These are phyloP conservation scores for Coniochaeta sp. DNA, from an alignment of 2,329 filamentous ascomycete species.

Conservation along the genomic window DNA sequence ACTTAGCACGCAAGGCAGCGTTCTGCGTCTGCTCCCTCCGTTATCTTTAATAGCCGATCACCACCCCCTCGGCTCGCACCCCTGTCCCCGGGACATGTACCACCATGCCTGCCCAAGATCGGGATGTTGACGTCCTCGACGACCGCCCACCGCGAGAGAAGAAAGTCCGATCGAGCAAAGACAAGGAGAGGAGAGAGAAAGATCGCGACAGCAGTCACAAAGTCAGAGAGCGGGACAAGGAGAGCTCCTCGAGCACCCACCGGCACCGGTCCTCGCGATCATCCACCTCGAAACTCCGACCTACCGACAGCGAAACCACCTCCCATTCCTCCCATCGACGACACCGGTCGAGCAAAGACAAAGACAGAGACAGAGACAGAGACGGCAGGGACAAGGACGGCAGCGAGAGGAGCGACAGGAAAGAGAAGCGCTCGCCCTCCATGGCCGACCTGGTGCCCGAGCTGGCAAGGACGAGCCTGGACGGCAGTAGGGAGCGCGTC, in stretches of 20 bases:
- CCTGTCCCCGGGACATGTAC: background rate
- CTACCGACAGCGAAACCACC: conserved; percentile 31
- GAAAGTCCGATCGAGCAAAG: conserved; percentile 2
- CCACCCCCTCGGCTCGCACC: no score
- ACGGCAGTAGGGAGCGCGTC: conserved; percentile 34
- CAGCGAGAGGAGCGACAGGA: background rate
- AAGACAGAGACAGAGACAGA: conserved; percentile 18
- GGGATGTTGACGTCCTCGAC: conserved; percentile 5
- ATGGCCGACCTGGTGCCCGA: conserved; percentile 45
- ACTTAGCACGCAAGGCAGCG: no score
- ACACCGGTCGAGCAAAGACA: conserved; percentile 24
- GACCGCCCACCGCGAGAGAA: conserved; percentile 1
- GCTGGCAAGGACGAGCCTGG: conserved; percentile 23
- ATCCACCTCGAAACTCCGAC: conserved; percentile 33
- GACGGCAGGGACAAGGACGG: conserved; percentile 4
- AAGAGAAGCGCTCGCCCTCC: conserved; percentile 19
- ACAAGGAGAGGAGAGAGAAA: conserved; percentile 7
- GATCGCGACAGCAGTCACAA: conserved; percentile 15
- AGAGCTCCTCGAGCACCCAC: conserved; percentile 19
- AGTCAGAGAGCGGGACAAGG: conserved; percentile 22
- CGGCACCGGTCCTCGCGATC: conserved; percentile 33
- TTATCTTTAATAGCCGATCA: conserved; percentile 1
- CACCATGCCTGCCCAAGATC: conserved; percentile 8
- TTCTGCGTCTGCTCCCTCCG: no score
- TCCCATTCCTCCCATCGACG: conserved; percentile 29